phyloP scores from a whole-genome alignment of 2,329 filamentous ascomycete genomes.

The Trichoderma sp. region DNA sequence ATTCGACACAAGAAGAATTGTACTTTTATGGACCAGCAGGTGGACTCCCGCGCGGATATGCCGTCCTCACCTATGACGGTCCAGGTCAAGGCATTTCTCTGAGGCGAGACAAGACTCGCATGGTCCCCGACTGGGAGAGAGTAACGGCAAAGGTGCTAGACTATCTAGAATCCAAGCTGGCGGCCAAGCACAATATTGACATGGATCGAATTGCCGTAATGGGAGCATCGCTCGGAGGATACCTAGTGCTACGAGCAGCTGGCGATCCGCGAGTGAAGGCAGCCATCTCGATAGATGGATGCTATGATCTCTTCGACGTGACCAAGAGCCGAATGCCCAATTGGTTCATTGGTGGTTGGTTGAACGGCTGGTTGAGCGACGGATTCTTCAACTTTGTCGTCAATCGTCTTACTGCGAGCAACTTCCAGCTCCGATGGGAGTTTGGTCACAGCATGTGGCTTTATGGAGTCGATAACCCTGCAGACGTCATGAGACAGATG shows the following conservation, averaged over 20 bases:
- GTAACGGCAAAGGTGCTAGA: constrained; percentile 45
- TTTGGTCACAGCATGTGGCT: constrained; percentile 29
- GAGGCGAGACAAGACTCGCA: constrained; percentile 43
- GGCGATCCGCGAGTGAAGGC: constrained; percentile 42
- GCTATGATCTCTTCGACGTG: constrained; percentile 32
- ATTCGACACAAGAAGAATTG: constrained; percentile 43
- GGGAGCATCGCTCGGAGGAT: constrained; percentile 1
- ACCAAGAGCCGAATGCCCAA: constrained; percentile 29
- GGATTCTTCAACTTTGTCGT: constrained; percentile 32
- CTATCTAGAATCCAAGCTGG: constrained; percentile 26
- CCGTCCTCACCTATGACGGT: constrained; percentile 48
- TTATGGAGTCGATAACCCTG: constrained; percentile 30
- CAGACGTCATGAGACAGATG: constrained; percentile 31
- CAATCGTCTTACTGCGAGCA: constrained; percentile 20
- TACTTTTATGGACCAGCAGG: constrained; percentile 35
- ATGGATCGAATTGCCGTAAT: neutral
- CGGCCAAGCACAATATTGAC: constrained; percentile 30
- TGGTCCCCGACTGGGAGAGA: constrained; percentile 47
- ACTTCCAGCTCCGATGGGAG: constrained; percentile 37
- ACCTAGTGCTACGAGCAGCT: neutral
- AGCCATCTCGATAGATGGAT: constrained; percentile 39
- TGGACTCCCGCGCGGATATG: constrained; percentile 42
- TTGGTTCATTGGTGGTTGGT: constrained; percentile 31
- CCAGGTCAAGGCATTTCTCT: constrained; percentile 46
- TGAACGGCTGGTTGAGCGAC: constrained; percentile 31